Evolutionary conservation across 1,139 yeast species (phyloP), one percentile per base, ranked within the genome.

Genomic region (Saccharomyces pastorianus): DNA sequence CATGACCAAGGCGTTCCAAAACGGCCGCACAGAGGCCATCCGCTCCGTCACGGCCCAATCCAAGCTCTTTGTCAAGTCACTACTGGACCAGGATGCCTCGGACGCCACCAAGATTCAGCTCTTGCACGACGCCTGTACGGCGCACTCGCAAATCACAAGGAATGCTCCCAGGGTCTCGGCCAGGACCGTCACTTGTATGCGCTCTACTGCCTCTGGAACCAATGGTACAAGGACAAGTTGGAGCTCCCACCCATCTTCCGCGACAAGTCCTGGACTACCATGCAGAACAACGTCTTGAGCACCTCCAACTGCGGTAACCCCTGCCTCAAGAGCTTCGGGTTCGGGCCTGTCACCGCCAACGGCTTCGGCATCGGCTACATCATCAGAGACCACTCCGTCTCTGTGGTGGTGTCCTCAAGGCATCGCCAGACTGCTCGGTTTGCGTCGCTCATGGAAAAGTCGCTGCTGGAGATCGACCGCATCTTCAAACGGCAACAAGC

Each of bases 331-430:
- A 78, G 87, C 58, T 90, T 90, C 73, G 97, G 97, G 0, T 90
- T 90, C 72, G 97, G 97, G 4, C 97, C 97, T 2, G 91, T 88
- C 6, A 80, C 89, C 44, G 84, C 93, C 27, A 88, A 86, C 64
- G 97, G 97, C 17, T 89, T 87, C 72, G 97, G 97, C 29, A 79
- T 90, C 51, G 96, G 96, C 2, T 90, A 90, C 70, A 89, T 90
- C 63, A 85, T 90, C 65, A 88, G 90, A 68, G 89, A 82, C 56
- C 88, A 88, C 65, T 84, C 93, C 4, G 82, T 90, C 55, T 84
- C 95, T 2, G 82, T 90, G 47, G 89, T 96, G 68, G 95, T 88
- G 0, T 82, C 95, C 27, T 88, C 96, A 6, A 90, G 88, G 71
- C 96, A 90, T 71, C 80, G 96, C 60, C 97, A 90, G 73, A 90